Evolutionary conservation across 1,284 basidiomycete species (phyloP).

Genomic region (Cryptococcus floricola): DNA sequence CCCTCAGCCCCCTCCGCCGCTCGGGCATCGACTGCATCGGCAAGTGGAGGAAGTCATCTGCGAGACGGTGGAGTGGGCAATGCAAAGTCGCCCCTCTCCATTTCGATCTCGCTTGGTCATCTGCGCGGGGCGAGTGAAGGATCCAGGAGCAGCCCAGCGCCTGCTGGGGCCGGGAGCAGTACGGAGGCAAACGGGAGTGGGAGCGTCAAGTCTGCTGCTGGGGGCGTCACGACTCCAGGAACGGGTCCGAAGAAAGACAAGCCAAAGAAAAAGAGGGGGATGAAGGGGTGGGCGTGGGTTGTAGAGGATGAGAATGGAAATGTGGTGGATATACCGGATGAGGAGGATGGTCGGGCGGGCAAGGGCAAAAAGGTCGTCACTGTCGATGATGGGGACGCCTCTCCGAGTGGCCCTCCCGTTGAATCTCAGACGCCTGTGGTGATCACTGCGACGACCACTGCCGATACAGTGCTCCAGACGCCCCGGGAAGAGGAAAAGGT

Average conservation of each 20-base stretch:
- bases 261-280: constrained; percentile 31
- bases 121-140: not conserved
- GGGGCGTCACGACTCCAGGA: not conserved
- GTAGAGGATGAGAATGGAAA: constrained; percentile 42
- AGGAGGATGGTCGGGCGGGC: not conserved
- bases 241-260: constrained; percentile 21
- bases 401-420: too few species aligned
- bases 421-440: too few species aligned
- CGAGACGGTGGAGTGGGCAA: not conserved
- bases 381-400: not conserved
- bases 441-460: too few species aligned
- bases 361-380: not conserved
- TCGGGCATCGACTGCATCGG: not conserved
- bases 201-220: not conserved
- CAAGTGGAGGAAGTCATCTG: not conserved
- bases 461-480: not conserved
- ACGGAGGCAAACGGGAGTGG: not conserved
- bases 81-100: not conserved
- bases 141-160: not conserved
- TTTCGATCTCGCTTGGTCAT: not conserved
- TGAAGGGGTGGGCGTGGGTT: constrained; percentile 46
- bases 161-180: not conserved
- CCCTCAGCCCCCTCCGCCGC: not conserved
- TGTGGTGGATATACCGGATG: constrained; percentile 13
- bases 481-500: constrained; percentile 1